Percentiles rank a stretch among this genome's conserved stretches.
Conservation (phyloP, 768 basidiomycete genomes). For the Solioccasus polychromus region DNA sequence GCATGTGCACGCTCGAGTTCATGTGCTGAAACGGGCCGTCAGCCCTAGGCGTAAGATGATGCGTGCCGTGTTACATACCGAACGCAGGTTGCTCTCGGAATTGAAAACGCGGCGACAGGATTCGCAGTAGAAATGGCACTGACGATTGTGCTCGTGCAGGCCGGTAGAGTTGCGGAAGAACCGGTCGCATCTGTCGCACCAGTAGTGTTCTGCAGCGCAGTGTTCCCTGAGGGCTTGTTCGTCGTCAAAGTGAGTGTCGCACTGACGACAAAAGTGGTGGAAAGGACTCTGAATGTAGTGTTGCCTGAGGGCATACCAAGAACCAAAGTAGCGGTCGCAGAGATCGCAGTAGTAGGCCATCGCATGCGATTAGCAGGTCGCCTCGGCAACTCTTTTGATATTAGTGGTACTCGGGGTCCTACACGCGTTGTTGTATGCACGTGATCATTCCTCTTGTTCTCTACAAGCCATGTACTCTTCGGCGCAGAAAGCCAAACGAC, state of each 20-base stretch:
- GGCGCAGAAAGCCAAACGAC: conserved; percentile 70
- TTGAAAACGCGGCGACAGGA: conserved; percentile 44
- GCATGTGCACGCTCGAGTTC: conserved; percentile 49
- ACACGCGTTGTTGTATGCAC: conserved; percentile 28
- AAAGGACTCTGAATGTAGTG: conserved; percentile 50
- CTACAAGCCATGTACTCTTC: conserved; percentile 48
- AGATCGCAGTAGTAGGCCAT: conserved; percentile 38
- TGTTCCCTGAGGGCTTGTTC: conserved; percentile 38
- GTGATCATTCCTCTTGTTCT: conserved; percentile 17
- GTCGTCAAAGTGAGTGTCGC: conserved; percentile 42
- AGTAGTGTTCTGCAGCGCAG: conserved; percentile 37
- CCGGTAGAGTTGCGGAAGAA: conserved; percentile 40
- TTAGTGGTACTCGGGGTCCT: conserved; percentile 22
- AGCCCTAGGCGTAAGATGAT: background rate
- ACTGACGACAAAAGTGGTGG: conserved; percentile 54
- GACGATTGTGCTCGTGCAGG: conserved; percentile 48
- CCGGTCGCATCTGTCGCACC: conserved; percentile 41
- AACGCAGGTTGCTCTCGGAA: conserved; percentile 15
- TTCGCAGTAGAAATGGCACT: conserved; percentile 43
- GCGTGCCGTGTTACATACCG: conserved; percentile 4
- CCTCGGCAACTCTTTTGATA: too few relatives aligned
- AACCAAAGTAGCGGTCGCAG: conserved; percentile 39
- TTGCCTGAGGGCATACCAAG: conserved; percentile 36
- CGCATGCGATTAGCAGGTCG: too few relatives aligned
- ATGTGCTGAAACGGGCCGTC: conserved; percentile 39